Conservation (phyloP, 106 monocot species). For the Phalaenopsis aphrodite region DNA sequence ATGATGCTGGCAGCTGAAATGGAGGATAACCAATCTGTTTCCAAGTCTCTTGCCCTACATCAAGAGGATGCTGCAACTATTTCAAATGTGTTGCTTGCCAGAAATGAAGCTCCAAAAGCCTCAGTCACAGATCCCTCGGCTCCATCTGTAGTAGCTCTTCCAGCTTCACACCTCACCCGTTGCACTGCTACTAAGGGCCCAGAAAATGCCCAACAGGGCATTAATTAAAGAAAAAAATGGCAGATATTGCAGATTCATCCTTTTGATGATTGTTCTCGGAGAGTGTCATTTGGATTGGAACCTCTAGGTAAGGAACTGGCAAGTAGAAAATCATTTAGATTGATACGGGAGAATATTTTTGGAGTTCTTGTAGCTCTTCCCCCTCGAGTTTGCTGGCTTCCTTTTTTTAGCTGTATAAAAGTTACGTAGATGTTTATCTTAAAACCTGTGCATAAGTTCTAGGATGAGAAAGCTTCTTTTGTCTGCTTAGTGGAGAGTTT, state of each 20-base stretch:
- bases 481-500: neutral
- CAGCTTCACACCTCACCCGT: conserved; percentile 22
- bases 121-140: neutral
- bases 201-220: neutral
- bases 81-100: neutral
- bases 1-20: conserved; percentile 19
- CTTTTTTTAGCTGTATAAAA: neutral
- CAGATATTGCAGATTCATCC: conserved; percentile 1
- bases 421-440: neutral
- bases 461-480: neutral
- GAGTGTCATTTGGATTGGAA: neutral
- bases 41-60: neutral
- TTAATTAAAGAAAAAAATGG: neutral
- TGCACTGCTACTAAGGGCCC: conserved; percentile 25
- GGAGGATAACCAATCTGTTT: conserved; percentile 24
- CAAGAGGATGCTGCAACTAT: conserved; percentile 9
- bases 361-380: neutral
- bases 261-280: neutral
- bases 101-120: conserved; percentile 19
- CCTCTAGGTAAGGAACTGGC: neutral
- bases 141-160: conserved; percentile 8
- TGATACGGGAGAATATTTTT: neutral
- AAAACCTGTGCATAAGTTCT: neutral
- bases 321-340: neutral
- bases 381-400: neutral